Percentiles rank a stretch among this genome's conserved stretches.
These are phyloP conservation scores for Nasturtium officinale DNA, from an alignment of 345 rosid species.

Conservation along the genomic window DNA sequence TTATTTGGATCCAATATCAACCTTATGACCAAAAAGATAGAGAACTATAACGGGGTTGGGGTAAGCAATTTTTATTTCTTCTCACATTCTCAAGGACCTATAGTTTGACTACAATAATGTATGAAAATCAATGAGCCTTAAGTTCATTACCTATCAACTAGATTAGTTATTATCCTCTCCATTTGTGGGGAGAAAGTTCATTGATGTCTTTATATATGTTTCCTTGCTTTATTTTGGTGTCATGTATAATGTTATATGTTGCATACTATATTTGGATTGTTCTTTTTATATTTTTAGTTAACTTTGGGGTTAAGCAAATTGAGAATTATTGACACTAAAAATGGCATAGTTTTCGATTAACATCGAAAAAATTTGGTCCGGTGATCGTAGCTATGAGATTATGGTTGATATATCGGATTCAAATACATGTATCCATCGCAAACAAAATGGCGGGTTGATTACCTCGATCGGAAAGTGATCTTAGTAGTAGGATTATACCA, in stretches of 20 bases:
- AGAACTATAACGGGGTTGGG: background rate
- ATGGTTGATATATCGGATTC: background rate
- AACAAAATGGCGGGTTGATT: background rate
- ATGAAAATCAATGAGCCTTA: background rate
- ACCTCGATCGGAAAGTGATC: background rate
- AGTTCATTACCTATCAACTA: background rate
- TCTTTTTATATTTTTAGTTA: background rate
- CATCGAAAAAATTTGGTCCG: background rate
- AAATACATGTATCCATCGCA: background rate
- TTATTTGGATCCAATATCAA: background rate
- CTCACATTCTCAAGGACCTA: background rate
- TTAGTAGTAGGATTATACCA: background rate
- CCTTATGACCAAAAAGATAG: background rate
- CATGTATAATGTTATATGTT: background rate
- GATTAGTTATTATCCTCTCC: background rate
- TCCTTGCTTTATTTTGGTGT: background rate
- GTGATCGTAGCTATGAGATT: background rate
- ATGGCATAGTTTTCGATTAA: background rate
- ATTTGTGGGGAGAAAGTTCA: background rate
- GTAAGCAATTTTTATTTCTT: background rate
- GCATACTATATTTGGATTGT: background rate
- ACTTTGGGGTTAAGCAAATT: background rate
- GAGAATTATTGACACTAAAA: background rate
- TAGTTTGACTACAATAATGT: background rate
- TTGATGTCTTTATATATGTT: constrained; percentile 10